These are phyloP conservation scores for Botrytis aclada DNA, from an alignment of 2,329 filamentous ascomycete species.

Conservation along the genomic window DNA sequence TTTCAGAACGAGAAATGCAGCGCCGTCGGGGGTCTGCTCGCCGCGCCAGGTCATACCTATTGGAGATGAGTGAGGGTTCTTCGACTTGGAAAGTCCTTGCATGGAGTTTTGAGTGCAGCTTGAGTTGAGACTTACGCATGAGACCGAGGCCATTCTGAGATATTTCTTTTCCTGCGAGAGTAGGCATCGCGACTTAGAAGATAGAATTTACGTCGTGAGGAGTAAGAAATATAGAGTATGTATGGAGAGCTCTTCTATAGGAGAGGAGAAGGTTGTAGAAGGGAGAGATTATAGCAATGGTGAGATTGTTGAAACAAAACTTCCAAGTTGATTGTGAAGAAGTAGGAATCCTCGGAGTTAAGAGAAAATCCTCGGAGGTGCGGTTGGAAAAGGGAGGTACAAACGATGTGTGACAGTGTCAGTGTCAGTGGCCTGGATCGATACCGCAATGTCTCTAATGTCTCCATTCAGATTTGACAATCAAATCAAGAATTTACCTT, in stretches of 20 bases:
- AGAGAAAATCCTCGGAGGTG: neutral
- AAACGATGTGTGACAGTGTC: neutral
- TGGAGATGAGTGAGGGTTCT: neutral
- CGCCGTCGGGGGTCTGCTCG: neutral
- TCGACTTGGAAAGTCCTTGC: accelerated
- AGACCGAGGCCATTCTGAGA: neutral
- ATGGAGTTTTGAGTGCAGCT: neutral
- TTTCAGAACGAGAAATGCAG: neutral
- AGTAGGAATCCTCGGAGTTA: neutral
- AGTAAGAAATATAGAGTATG: no score
- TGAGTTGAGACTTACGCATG: neutral
- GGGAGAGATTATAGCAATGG: neutral
- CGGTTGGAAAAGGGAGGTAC: neutral
- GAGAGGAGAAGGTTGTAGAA: neutral
- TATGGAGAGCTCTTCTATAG: no score
- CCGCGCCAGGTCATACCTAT: neutral
- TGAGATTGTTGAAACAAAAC: no score
- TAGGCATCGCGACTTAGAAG: neutral
- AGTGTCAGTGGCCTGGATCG: neutral
- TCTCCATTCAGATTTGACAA: neutral
- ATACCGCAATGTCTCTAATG: neutral
- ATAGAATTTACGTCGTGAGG: neutral
- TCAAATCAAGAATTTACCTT: no score
- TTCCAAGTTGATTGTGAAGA: neutral
- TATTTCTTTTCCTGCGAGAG: neutral